Evolutionary conservation across 371 early-diverging fungal genomes (phyloP), one percentile per base, ranked within the genome.

Genomic region (Haplosporangium sp.): DNA sequence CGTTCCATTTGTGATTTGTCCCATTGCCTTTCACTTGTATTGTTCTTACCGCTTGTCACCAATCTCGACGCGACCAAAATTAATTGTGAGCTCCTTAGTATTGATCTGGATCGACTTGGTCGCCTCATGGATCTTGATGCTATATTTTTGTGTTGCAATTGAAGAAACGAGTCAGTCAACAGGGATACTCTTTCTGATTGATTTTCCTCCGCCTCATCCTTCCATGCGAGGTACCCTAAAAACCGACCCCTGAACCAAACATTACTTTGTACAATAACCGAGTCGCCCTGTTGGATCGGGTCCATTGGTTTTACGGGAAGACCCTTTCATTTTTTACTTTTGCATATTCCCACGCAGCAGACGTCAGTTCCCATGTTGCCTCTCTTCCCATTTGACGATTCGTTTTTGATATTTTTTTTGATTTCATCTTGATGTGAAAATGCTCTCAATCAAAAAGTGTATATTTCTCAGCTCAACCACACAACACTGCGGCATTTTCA

Each of bases 51-150:
- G 63, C n/a, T 59, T 67, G 12, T 48, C 77, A 16, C 67, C 61
- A 21, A 71, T 59, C 57, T 76, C 77, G 54, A 76, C 68, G 14
- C 64, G 54, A 21, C 82, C 90, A 8, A 57, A 53, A 47, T 69
- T 47, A 47, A 90, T 72, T 23, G 62, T 71, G 23, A 91, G 67
- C 29, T 86, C 84, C 53, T 83, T 86, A 48, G 91, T 86, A 74
- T 96, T 93, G 60, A 90, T 76, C 36, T 84, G 77, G 57, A 95
- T 86, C 2, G 71, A 74, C 18, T 59, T 81, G 2, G 92, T 90
- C 8, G 83, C 75, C 57, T 89, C 85, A 38, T 83, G 80, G 43
- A 94, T 85, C 10, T 77, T 45, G 36, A 87, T 68, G 16, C 83
- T 85, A 67, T 74, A 37, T 5, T 45, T 16, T 23, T 1, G 45